These are phyloP conservation scores for Scalesia atractyloides DNA, from an alignment of 129 eudicot genomes.

Conservation along the genomic window DNA sequence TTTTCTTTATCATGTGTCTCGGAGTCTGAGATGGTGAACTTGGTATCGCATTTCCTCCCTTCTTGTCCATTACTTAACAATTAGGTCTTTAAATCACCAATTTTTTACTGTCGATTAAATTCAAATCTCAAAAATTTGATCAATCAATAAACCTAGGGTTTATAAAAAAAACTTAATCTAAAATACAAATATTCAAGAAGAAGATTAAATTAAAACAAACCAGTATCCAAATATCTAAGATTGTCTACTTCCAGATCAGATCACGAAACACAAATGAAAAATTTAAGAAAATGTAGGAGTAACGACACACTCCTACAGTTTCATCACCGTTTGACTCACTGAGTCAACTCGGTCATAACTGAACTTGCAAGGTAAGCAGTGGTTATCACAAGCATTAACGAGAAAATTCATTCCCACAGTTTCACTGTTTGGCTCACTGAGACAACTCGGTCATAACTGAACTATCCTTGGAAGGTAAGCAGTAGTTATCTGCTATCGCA, in stretches of 20 bases:
- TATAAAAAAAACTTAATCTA: neutral
- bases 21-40: slow-evolving; percentile 79
- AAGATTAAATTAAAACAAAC: too few relatives aligned
- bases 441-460: too few relatives aligned
- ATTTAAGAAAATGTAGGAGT: neutral
- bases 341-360: slow-evolving; percentile 37
- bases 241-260: too few relatives aligned
- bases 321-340: slow-evolving; percentile 2
- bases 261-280: too few relatives aligned
- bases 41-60: slow-evolving; percentile 55
- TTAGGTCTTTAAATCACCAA: slow-evolving; percentile 27
- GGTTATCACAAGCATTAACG: slow-evolving; percentile 15
- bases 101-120: slow-evolving; percentile 2
- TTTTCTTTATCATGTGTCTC: slow-evolving; percentile 26
- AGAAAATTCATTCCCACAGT: neutral
- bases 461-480: too few relatives aligned
- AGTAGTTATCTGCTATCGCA: too few relatives aligned
- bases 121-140: neutral
- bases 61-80: slow-evolving; percentile 46
- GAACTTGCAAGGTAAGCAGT: slow-evolving; percentile 8
- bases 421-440: too few relatives aligned
- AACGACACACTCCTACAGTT: neutral
- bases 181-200: neutral
- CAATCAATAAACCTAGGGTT: neutral
- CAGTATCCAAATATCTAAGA: too few relatives aligned